Conservation (phyloP, 2,329 filamentous ascomycete species). For the Aureobasidium zeae region DNA sequence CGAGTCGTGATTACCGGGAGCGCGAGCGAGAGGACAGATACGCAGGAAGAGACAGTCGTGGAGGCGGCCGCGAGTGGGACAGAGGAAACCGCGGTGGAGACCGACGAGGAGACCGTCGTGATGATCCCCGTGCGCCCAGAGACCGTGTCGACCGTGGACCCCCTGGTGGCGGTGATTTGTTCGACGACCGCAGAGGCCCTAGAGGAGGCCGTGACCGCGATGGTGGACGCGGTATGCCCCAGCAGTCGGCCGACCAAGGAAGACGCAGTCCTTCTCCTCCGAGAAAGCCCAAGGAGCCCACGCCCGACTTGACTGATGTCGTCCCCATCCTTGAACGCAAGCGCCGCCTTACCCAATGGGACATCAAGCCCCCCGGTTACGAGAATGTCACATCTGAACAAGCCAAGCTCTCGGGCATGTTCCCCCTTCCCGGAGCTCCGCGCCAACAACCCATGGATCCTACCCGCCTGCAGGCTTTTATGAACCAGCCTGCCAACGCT, state of each 20-base stretch:
- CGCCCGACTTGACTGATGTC: constrained; percentile 83
- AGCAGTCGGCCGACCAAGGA: constrained; percentile 24
- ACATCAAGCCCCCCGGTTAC: constrained; percentile 96
- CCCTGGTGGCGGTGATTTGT: constrained; percentile 35
- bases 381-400: constrained; percentile 98
- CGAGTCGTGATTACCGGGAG: constrained; percentile 84
- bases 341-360: constrained; percentile 94
- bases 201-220: constrained; percentile 31
- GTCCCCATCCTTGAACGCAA: constrained; percentile 76
- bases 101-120: constrained; percentile 24
- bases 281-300: constrained; percentile 86
- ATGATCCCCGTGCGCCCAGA: constrained; percentile 23
- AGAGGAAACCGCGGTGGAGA: constrained; percentile 20
- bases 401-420: constrained; percentile 97
- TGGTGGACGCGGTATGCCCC: constrained; percentile 31
- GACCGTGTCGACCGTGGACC: constrained; percentile 34
- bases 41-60: constrained; percentile 52
- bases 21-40: constrained; percentile 91
- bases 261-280: constrained; percentile 71
- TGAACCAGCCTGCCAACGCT: constrained; percentile 73
- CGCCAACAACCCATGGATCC: constrained; percentile 94
- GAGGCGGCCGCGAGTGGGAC: constrained; percentile 26
- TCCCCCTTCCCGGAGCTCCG: constrained; percentile 89
- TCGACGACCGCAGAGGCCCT: constrained; percentile 34
- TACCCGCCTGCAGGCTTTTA: constrained; percentile 85